These are phyloP conservation scores for Arabis alpina DNA, from an alignment of 345 rosid genomes.

Conservation along the genomic window DNA sequence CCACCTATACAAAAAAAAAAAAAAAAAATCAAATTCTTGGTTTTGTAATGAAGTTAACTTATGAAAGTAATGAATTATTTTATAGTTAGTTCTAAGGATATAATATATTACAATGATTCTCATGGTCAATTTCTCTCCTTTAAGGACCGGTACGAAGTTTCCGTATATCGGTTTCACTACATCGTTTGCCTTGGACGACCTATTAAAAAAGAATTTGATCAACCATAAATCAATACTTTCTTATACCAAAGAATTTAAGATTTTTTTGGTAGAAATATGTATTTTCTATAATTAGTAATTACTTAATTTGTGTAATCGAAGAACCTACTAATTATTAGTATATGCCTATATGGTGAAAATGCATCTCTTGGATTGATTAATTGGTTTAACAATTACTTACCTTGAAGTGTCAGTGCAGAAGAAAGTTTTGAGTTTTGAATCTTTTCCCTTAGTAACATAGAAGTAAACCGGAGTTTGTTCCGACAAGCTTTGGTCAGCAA, in stretches of 20 bases:
- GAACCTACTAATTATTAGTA: too few species aligned
- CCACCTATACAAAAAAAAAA: conserved; percentile 27
- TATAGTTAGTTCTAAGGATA: not conserved
- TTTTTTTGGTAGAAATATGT: too few species aligned
- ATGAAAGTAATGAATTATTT: not conserved
- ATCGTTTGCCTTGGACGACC: conserved; percentile 71
- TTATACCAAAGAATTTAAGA: too few species aligned
- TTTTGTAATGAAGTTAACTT: not conserved
- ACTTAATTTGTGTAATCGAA: too few species aligned
- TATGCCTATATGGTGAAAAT: not conserved
- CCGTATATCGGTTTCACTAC: conserved; percentile 57
- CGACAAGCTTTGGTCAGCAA: conserved; percentile 67
- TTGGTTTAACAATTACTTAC: conserved; percentile 29
- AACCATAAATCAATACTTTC: too few species aligned
- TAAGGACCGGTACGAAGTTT: conserved; percentile 60
- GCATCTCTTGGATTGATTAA: not conserved
- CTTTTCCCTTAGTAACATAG: conserved; percentile 47
- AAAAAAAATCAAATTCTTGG: not conserved
- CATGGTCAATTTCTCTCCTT: conserved; percentile 65
- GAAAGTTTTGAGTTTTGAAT: conserved; percentile 47
- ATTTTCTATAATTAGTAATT: too few species aligned
- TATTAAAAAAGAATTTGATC: conserved; percentile 15
- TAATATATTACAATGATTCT: conserved; percentile 61
- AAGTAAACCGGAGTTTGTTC: conserved; percentile 79
- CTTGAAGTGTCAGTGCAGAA: conserved; percentile 78